Conservation (phyloP, 495 filamentous ascomycete genomes). For the Aspergillus sclerotiicarbonarius region DNA sequence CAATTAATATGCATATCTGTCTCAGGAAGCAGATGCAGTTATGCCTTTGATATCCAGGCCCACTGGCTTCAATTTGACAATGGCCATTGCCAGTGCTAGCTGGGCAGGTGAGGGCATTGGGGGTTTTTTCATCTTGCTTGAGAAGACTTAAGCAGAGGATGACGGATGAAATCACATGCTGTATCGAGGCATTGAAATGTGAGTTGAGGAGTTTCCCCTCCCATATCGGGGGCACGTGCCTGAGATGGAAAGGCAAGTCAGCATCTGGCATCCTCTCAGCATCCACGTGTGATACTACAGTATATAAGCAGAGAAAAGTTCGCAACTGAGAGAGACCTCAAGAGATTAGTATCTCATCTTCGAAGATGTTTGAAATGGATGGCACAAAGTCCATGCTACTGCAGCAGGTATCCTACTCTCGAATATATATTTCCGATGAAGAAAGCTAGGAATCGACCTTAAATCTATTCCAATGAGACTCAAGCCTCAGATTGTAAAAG, state of each 20-base stretch:
- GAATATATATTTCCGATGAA: too few species aligned
- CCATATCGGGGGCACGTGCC: conserved; percentile 1
- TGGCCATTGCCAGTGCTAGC: conserved; percentile 45
- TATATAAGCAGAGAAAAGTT: too few species aligned
- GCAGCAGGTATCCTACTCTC: too few species aligned
- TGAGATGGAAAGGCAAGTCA: not conserved
- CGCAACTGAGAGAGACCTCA: too few species aligned
- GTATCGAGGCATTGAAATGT: not conserved
- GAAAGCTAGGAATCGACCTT: too few species aligned
- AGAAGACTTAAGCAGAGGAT: not conserved
- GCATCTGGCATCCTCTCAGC: not conserved
- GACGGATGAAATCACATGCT: not conserved
- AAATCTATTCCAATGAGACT: too few species aligned
- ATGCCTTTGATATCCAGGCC: conserved; percentile 36
- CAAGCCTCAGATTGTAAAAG: too few species aligned
- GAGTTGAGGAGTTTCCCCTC: not conserved
- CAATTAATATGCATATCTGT: not conserved
- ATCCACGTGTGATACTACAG: too few species aligned
- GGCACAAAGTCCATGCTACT: too few species aligned
- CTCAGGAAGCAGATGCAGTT: not conserved
- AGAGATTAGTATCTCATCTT: too few species aligned
- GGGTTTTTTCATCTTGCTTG: conserved; percentile 9
- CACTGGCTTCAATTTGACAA: conserved; percentile 45
- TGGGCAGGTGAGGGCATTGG: conserved; percentile 31
- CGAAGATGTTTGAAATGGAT: too few species aligned